Evolutionary conservation across 345 rosid species (phyloP), one percentile per base, ranked within the genome.

Genomic region (Passiflora organensis): DNA sequence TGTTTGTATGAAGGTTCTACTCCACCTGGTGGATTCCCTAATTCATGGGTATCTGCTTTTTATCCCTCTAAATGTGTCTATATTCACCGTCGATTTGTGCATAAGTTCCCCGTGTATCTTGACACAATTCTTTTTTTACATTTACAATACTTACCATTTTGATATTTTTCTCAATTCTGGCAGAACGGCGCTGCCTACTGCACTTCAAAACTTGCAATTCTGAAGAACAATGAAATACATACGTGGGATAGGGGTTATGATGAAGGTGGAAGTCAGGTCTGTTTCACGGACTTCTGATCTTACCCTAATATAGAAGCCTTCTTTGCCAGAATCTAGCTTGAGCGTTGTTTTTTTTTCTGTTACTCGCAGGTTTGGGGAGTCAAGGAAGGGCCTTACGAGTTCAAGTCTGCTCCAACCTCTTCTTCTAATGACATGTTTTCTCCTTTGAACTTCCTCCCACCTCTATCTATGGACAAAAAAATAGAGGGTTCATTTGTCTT

Each of bases 241-340:
- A 75, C 81, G 45, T 84, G 94, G 99, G 99, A 93, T 63, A 77
- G 87, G 37, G 95, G 99, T 24, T 91, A 78, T 9, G 95, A 86
- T n/a, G 86, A 78, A 4, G 71, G 77, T 56, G 82, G 76, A 41
- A 87, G 81, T 62, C 95, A 89, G 88, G 99, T 89, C 14, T 23
- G 58, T 66, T 38, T 67, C 54, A 1, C 13, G 13, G 13, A 16
- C 38, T 37, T 18, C 13, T 13, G 37, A n/a, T 15, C 41, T 39
- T 37, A 21, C 32, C 50, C 14, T 21, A 21, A 48, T 44, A 4
- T 45, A 28, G 34, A 28, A 28, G 3, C 34, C 34, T 8, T n/a
- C n/a, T n/a, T n/a, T n/a, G n/a, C n/a, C n/a, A n/a, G n/a, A n/a
- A n/a, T n/a, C n/a, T n/a, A 10, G 15, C 21, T 34, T 14, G 0